phyloP scores from a whole-genome alignment of 176 grass and related monocot genomes.

The Puya raimondii region DNA sequence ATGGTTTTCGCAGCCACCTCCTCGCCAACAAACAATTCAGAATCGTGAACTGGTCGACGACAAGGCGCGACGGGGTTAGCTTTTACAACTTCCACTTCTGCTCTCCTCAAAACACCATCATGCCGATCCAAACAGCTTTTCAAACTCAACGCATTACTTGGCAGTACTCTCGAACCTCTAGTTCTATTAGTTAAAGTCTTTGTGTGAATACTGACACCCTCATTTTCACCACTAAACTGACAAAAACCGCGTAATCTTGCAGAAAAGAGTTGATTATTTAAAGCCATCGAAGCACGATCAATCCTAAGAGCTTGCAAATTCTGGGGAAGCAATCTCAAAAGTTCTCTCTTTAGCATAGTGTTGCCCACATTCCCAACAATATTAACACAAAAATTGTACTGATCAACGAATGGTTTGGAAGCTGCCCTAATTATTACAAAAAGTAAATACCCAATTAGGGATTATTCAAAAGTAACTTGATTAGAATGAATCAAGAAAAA shows the following conservation, averaged over 20 bases:
- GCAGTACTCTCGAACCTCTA: conserved; percentile 22
- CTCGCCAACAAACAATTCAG: conserved; percentile 33
- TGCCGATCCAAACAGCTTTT: conserved; percentile 39
- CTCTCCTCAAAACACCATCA: conserved; percentile 24
- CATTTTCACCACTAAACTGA: conserved; percentile 24
- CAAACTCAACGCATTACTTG: conserved; percentile 34
- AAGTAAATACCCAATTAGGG: too few species aligned
- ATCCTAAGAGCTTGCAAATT: conserved; percentile 26
- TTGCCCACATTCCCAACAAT: conserved; percentile 40
- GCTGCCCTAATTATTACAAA: too few species aligned
- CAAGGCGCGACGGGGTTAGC: conserved; percentile 33
- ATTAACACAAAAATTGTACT: too few species aligned
- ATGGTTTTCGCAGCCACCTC: conserved; percentile 17
- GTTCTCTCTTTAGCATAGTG: conserved; percentile 52
- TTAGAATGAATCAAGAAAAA: too few species aligned
- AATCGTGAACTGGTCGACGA: conserved; percentile 31
- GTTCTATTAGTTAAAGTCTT: conserved; percentile 32
- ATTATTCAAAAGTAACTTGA: too few species aligned
- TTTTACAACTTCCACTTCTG: conserved; percentile 23
- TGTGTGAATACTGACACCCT: conserved; percentile 7
- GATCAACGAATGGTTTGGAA: too few species aligned
- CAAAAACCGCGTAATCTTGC: conserved; percentile 31
- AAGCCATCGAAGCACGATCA: conserved; percentile 27
- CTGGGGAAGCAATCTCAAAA: conserved; percentile 36
- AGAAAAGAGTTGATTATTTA: conserved; percentile 16